Percentiles rank a stretch among this genome's conserved stretches.
phyloP scores from a whole-genome alignment of 768 basidiomycete species.

The Agaricus sinodeliciosus region DNA sequence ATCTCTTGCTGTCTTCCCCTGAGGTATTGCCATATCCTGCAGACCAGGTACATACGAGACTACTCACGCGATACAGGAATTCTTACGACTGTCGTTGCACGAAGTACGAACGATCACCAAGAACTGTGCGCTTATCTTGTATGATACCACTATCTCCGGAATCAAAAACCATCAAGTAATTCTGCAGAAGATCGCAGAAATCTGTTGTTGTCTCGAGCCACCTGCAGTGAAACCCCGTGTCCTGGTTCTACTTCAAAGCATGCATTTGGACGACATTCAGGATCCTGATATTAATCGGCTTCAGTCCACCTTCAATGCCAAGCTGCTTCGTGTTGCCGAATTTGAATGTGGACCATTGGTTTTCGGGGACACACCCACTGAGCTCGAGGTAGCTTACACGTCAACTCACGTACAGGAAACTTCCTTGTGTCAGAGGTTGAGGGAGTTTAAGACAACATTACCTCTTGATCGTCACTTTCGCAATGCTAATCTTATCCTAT shows the following conservation, averaged over 20 bases:
- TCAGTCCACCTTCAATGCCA: constrained; percentile 32
- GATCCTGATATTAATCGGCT: constrained; percentile 30
- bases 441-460: constrained; percentile 33
- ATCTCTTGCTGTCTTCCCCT: constrained; percentile 5
- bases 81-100: constrained; percentile 17
- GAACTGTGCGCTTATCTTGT: constrained; percentile 36
- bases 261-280: constrained; percentile 20
- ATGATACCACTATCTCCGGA: constrained; percentile 31
- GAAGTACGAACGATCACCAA: constrained; percentile 36
- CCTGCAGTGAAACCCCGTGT: constrained; percentile 33
- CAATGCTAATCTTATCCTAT: constrained; percentile 37
- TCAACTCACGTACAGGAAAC: not conserved
- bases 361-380: constrained; percentile 35
- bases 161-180: constrained; percentile 28
- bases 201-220: constrained; percentile 34
- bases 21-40: constrained; percentile 2
- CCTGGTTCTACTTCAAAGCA: constrained; percentile 19
- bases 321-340: constrained; percentile 29
- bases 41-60: not conserved
- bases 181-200: constrained; percentile 35
- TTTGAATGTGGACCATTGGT: constrained; percentile 24
- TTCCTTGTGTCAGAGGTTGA: constrained; percentile 21
- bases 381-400: constrained; percentile 21
- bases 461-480: constrained; percentile 36
- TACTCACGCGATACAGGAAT: not conserved